Conservation (phyloP, 1,284 basidiomycete species). For the Sanghuangporus baumii region DNA sequence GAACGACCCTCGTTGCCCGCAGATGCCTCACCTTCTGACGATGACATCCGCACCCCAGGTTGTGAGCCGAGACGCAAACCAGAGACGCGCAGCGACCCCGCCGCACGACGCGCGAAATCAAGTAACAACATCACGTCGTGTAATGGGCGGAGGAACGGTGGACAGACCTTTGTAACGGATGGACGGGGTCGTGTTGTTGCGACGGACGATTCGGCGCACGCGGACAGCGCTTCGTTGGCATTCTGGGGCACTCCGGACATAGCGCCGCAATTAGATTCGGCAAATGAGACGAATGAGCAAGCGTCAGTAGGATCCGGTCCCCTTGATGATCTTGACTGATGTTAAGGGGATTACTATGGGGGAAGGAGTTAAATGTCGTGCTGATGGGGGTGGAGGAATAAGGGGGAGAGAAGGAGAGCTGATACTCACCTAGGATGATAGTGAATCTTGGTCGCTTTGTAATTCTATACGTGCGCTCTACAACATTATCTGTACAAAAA, state of each 20-base stretch:
- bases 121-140: not conserved
- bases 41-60: not conserved
- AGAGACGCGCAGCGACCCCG: not conserved
- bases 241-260: not conserved
- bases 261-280: not conserved
- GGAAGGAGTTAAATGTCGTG: not conserved
- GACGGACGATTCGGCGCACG: constrained; percentile 11
- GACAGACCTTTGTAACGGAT: constrained; percentile 18
- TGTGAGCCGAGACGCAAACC: not conserved
- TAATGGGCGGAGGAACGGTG: not conserved
- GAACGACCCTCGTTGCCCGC: not conserved
- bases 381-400: not conserved
- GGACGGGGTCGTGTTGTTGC: constrained; percentile 18
- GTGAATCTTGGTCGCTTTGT: not conserved
- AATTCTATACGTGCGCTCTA: not conserved
- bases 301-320: not conserved
- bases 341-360: not conserved
- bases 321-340: constrained; percentile 4
- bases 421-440: not conserved
- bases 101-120: constrained; percentile 4
- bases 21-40: not conserved
- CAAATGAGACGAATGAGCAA: not conserved
- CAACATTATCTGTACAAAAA: not conserved
- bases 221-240: constrained; percentile 1
- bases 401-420: not conserved